phyloP scores from a whole-genome alignment of 2,329 filamentous ascomycete genomes.

The Aspergillus sclerotialis region DNA sequence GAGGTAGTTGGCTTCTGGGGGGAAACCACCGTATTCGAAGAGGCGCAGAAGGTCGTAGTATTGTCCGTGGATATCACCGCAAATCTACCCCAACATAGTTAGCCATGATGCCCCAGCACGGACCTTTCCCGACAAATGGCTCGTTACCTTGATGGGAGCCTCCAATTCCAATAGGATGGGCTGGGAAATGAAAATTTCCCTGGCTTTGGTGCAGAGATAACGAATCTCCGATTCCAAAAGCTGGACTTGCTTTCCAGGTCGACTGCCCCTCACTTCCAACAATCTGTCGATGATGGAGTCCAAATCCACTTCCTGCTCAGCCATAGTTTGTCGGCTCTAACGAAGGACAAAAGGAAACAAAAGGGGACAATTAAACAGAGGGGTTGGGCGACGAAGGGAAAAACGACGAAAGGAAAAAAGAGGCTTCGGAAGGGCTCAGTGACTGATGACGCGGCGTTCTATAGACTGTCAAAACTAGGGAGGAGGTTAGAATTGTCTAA shows the following conservation, averaged over 20 bases:
- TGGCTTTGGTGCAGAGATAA: constrained; percentile 94
- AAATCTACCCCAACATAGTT: constrained; percentile 61
- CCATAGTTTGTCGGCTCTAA: constrained; percentile 51
- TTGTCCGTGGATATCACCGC: constrained; percentile 97
- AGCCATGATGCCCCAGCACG: neutral
- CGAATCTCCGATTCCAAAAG: constrained; percentile 93
- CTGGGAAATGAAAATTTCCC: constrained; percentile 99
- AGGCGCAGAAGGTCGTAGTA: constrained; percentile 96
- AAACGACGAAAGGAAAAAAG: constrained; percentile 22
- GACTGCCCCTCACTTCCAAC: constrained; percentile 93
- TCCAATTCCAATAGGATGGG: constrained; percentile 96
- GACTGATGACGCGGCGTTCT: constrained; percentile 27
- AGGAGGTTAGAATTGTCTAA: constrained; percentile 10
- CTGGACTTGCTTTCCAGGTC: constrained; percentile 97
- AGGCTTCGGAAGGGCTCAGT: constrained; percentile 22
- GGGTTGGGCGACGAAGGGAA: constrained; percentile 14
- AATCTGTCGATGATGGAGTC: constrained; percentile 99
- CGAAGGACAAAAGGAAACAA: constrained; percentile 17
- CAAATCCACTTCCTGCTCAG: constrained; percentile 86
- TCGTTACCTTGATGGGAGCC: constrained; percentile 89
- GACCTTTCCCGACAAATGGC: neutral
- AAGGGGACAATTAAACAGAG: constrained; percentile 13
- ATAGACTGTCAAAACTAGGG: constrained; percentile 19
- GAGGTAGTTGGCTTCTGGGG: constrained; percentile 97
- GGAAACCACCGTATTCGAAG: constrained; percentile 98